These are phyloP conservation scores for Asterophora lycoperdoides DNA, from an alignment of 768 basidiomycete species.

Conservation along the genomic window DNA sequence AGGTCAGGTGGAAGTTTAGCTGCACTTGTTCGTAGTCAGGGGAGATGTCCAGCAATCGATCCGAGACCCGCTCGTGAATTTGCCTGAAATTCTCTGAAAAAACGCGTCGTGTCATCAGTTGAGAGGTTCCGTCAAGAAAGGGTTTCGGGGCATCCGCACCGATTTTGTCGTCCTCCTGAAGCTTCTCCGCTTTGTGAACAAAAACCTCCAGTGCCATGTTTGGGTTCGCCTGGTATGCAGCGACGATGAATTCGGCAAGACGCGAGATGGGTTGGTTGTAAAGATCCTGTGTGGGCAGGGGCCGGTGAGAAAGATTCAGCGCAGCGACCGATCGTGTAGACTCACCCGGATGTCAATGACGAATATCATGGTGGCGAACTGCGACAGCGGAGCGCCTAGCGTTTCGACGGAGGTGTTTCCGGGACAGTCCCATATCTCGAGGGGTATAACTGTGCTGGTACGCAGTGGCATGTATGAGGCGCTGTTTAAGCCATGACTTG, in stretches of 20 bases:
- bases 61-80: constrained; percentile 81
- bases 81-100: constrained; percentile 81
- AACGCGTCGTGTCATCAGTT: not conserved
- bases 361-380: constrained; percentile 84
- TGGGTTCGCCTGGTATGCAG: constrained; percentile 72
- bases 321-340: not conserved
- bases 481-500: not conserved
- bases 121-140: not conserved
- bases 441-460: constrained; percentile 80
- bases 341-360: constrained; percentile 92
- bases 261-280: constrained; percentile 82
- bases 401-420: constrained; percentile 77
- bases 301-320: not conserved
- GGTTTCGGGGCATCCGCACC: constrained; percentile 41
- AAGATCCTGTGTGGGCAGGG: constrained; percentile 51
- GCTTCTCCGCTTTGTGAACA: constrained; percentile 90
- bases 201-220: constrained; percentile 84
- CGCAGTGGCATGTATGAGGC: constrained; percentile 7
- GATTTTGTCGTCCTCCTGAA: constrained; percentile 87
- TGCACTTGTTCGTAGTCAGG: constrained; percentile 75
- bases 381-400: constrained; percentile 68
- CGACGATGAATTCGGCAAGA: constrained; percentile 76
- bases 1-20: constrained; percentile 87
- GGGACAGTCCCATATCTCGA: constrained; percentile 96
- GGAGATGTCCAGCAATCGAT: constrained; percentile 73